Evolutionary conservation across 164 flowering plant species (phyloP), one percentile per base, ranked within the genome.

Genomic region (Cinnamomum micranthum): DNA sequence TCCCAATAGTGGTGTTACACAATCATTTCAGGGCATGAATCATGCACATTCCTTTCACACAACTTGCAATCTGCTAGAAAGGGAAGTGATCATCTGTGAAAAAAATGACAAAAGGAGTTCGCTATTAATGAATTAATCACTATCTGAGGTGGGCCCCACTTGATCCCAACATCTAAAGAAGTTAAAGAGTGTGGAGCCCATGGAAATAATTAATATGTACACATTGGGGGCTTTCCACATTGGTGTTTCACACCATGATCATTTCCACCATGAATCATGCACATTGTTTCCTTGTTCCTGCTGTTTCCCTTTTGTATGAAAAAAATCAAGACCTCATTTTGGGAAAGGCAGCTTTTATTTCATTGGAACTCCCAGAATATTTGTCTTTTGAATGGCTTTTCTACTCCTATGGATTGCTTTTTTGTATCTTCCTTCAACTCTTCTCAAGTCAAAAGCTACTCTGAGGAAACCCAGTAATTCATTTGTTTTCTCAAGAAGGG

Each of bases 351-450:
- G 2, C 60, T 55, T 55, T 55, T 55, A 20, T 55, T 15, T 15
- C 60, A 55, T 55, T 3, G 2, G 25, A 64, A 64, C 12, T 25
- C 67, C 14, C 22, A 24, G 28, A 64, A 64, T 64, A 64, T 64
- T 13, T 64, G 67, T 64, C 67, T 64, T 64, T 64, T 64, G 67
- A 64, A 64, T 25, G 67, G 24, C 67, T 25, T 64, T 64, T 24
- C 33, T 5, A 23, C 28, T 25, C 67, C 67, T 11, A 64, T 64
- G 27, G 31, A 64, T 9, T 64, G 27, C 33, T 64, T 64, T 60
- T 64, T 64, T 23, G 67, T 64, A 14, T 22, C 67, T 64, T 64
- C 67, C 67, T 64, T 64, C 67, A 64, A 64, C 23, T 11, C 47
- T 9, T 41, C 17, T 25, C 17, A 64, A 64, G 67, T 64, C 27